Base-by-base conservation (phyloP, 345 rosid genomes). In the Pistacia atlantica region DNA sequence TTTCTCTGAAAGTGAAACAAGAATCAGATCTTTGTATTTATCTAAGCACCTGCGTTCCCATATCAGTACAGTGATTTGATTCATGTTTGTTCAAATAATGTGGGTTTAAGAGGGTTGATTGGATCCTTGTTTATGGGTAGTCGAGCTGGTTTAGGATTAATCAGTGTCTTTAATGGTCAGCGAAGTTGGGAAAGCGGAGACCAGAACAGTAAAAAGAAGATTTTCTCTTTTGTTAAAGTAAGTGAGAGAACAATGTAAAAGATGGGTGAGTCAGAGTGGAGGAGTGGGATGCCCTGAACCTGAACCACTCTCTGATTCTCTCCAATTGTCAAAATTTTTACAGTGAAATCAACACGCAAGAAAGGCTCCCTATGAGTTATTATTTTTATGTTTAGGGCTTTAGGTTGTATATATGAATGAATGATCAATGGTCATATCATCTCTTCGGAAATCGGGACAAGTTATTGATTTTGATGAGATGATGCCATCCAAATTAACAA, bases 131-230 rank as follows among this genome's bases (percentile, higher is more conserved):
- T 42, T n/a, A 66, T 70, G 77, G 76, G 80, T 58, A 58, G 67
- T 67, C 68, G 72, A 72, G 83, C 38, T 16, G 17, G 22, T 7
- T 55, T 72, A 70, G 63, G 69, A 70, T 75, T 25, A 66, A 49
- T 73, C 68, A 76, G 81, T 74, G 79, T 83, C 85, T 88, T 84
- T 85, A 76, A 82, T 82, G 92, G 90, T 84, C 90, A 82, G 87
- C 78, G 86, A 84, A 88, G 88, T 79, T 37, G 82, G 97, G 86
- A 89, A 91, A 90, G 94, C 83, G 83, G 80, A 83, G 82, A 79
- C 85, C 72, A 22, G 35, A 81, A 88, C 89, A 89, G 96, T 86
- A 74, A 76, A 85, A 82, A 82, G 81, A 77, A 87, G 69, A 51
- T 11, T 18, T 52, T 79, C 72, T 73, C 85, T 73, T 79, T 79